A percentile compares a stretch with the other conserved stretches of the same genome.
These are phyloP conservation scores for Ogataea methanolica DNA, from an alignment of 805 yeast species.

Conservation along the genomic window DNA sequence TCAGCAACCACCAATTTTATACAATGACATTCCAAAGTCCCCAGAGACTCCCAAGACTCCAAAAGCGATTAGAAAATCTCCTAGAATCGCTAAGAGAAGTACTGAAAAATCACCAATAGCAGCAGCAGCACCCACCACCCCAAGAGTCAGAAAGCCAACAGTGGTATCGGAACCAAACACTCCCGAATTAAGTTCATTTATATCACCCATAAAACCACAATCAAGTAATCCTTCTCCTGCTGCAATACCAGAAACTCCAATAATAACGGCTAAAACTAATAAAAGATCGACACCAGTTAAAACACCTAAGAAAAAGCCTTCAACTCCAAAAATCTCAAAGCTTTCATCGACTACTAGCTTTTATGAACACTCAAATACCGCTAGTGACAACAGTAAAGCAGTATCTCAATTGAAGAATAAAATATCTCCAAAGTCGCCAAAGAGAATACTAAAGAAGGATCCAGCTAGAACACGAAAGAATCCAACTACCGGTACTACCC, in stretches of 20 bases:
- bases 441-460: no score
- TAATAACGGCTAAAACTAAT: background rate
- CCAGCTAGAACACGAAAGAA: no score
- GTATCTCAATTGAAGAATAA: no score
- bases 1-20: constrained; percentile 10
- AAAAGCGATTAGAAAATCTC: no score
- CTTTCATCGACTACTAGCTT: background rate
- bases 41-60: constrained; percentile 8
- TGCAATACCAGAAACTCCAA: no score
- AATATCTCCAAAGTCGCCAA: no score
- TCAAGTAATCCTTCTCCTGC: background rate
- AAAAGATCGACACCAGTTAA: background rate
- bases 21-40: background rate
- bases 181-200: constrained; percentile 16
- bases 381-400: no score
- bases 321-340: background rate
- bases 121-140: no score
- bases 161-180: background rate
- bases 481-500: no score
- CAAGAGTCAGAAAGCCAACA: background rate
- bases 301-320: background rate
- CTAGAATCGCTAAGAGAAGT: no score
- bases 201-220: constrained; percentile 9
- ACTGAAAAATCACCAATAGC: no score
- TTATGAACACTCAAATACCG: background rate